Base-by-base conservation (phyloP, 1,284 basidiomycete genomes). In the Jaminaea rosea region DNA sequence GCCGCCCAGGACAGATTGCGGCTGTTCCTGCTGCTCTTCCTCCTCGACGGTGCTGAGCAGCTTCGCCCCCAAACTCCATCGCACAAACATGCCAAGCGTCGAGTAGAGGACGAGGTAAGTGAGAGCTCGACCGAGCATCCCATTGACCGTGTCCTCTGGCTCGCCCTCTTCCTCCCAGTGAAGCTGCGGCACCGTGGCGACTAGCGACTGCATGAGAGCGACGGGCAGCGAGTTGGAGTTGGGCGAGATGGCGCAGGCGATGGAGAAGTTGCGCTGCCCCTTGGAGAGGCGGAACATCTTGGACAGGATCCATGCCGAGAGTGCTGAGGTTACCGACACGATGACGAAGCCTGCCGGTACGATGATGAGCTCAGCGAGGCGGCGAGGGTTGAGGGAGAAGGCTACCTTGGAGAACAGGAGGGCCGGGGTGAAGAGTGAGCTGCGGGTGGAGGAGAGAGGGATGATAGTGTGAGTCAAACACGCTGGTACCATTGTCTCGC, bases 201-300 rank as follows among this genome's bases (percentile, higher is more conserved):
- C 88, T 21, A 96, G 82, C 57, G 84, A 86, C 76, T 93, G 87
- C 83, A 89, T 85, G 29, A 96, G 79, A 0, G 91, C 91, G 39
- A 94, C 89, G 0, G 91, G 91, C 1, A 96, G 80, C 4, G 88
- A 91, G 72, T 96, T 96, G 4, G 87, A 89, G 74, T 91, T 91
- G 27, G 69, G 68, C 19, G 64, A 66, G 31, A 73, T 73, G 29
- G 71, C 64, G 50, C 55, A 67, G 13, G 70, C 64, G 42, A 75
- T 67, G 21, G 75, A 74, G 63, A 77, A 78, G 54, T 74, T 74
- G 13, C 75, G 55, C 53, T 78, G 76, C 2, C 69, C 63, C 11
- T 49, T 49, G 13, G 63, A 66, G 32, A 78, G 59, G 7, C 75
- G 44, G 15, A 71, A 68, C 2, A 75, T 28, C 50, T 55, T 65